These are phyloP conservation scores for Leptographium wingfieldii DNA, from an alignment of 2,329 filamentous ascomycete genomes.

Conservation along the genomic window DNA sequence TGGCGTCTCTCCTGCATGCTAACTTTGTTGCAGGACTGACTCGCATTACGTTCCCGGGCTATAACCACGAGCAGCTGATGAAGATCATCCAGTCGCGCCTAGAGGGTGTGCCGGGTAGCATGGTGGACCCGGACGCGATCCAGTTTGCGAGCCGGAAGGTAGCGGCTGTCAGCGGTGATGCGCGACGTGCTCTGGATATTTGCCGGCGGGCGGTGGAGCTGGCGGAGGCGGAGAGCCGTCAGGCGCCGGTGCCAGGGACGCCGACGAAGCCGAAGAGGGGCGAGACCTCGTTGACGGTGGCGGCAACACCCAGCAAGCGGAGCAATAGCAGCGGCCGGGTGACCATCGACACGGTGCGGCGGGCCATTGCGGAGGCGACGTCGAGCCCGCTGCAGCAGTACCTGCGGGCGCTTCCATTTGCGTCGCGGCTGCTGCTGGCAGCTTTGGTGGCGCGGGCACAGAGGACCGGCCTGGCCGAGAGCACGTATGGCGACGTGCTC, in stretches of 20 bases:
- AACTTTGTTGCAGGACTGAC: conserved; percentile 47
- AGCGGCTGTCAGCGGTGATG: conserved; percentile 89
- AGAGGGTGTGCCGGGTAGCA: conserved; percentile 72
- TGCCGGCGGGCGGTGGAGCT: conserved; percentile 91
- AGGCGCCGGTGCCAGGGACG: conserved; percentile 21
- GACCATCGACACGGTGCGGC: conserved; percentile 85
- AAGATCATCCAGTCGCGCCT: conserved; percentile 93
- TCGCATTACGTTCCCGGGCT: conserved; percentile 91
- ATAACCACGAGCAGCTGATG: conserved; percentile 95
- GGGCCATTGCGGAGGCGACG: conserved; percentile 89
- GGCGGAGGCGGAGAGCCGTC: conserved; percentile 56
- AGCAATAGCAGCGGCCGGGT: conserved; percentile 44
- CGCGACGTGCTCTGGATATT: conserved; percentile 83
- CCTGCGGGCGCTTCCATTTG: conserved; percentile 67
- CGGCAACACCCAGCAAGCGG: conserved; percentile 20
- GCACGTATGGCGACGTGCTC: conserved; percentile 75
- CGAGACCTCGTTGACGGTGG: background rate
- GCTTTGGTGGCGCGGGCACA: conserved; percentile 68
- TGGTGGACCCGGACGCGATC: conserved; percentile 85
- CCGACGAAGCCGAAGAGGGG: conserved; percentile 16
- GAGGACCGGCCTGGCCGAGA: conserved; percentile 75
- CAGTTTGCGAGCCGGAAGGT: conserved; percentile 97
- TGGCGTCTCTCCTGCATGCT: background rate
- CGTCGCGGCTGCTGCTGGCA: conserved; percentile 73
- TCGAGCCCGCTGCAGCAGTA: conserved; percentile 86